A percentile compares a stretch with the other conserved stretches of the same genome.
Evolutionary conservation across 305 asterid genomes (phyloP).

Genomic region (Lippia alba): DNA sequence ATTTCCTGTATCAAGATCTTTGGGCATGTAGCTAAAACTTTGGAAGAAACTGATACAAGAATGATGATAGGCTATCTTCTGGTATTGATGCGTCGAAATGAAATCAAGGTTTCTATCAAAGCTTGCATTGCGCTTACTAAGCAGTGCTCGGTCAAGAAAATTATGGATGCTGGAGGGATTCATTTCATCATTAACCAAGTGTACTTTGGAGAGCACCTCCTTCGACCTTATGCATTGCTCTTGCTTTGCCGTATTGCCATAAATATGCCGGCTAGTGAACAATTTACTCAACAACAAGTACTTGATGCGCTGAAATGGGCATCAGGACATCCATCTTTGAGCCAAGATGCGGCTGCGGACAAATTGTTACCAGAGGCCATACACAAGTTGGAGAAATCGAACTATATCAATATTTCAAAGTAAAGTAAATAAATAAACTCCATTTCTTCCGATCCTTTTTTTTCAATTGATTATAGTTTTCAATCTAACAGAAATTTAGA

Average conservation of each 20-base stretch:
- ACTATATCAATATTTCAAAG: too few species aligned
- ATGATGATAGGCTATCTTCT: constrained; percentile 68
- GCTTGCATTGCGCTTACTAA: constrained; percentile 58
- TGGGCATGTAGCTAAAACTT: constrained; percentile 68
- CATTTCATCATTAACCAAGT: constrained; percentile 77
- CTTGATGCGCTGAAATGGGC: constrained; percentile 83
- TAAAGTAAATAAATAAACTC: too few species aligned
- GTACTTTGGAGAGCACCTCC: constrained; percentile 72
- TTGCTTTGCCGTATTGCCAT: constrained; percentile 64
- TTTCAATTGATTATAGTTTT: too few species aligned
- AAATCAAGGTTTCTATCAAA: constrained; percentile 54
- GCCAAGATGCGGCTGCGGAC: constrained; percentile 57
- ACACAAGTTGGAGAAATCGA: constrained; percentile 76
- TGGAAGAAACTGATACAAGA: constrained; percentile 62
- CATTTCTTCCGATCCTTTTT: too few species aligned
- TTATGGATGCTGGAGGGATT: constrained; percentile 69
- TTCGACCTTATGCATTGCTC: constrained; percentile 56
- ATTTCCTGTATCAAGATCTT: constrained; percentile 57
- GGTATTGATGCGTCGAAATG: constrained; percentile 53
- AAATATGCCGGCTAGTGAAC: constrained; percentile 82
- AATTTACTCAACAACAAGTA: constrained; percentile 70
- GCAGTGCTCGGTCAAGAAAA: constrained; percentile 63
- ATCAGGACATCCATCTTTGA: constrained; percentile 60
- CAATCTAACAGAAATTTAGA: too few species aligned
- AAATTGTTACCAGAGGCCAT: constrained; percentile 60